Evolutionary conservation across 2,329 filamentous ascomycete species (phyloP), one percentile per base, ranked within the genome.

Genomic region (Curvularia lunata): DNA sequence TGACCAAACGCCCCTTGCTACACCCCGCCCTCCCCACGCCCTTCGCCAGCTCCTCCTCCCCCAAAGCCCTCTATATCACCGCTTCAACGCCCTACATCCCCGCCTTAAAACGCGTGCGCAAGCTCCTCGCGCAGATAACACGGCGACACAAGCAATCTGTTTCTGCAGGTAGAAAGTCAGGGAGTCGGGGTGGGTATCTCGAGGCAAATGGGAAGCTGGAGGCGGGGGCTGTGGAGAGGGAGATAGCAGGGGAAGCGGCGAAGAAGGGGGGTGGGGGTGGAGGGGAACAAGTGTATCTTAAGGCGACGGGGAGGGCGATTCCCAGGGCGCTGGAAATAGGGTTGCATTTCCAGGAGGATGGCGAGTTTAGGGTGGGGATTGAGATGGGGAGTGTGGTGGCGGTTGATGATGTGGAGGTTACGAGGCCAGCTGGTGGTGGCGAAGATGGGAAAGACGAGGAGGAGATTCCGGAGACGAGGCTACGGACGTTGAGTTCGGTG

Each of bases 271-370:
- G 3, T 12, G 34, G 48, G 43, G 19, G 10, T 41, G 32, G 28
- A 3, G 19, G 30, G 32, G 34, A 87, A 63, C 79, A 82, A 19
- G 86, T 91, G 4, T 79, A 83, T 13, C 73, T 91, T 1, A 81
- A 88, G 52, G 89, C 85, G 7, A 88, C 87, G 0, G 89, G 89
- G 1, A 84, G 83, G 63, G 89, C 89, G 7, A 87, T 92, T 28
- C 80, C 84, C 60, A 86, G 86, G 74, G 85, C 85, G 1, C 74
- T 90, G 57, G 80, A 84, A 25, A 74, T 92, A 5, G 89, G 85
- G 0, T 74, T 84, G 32, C 89, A 85, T 80, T 91, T 91, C 63
- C 83, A 86, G 73, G 81, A 84, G 52, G 83, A 88, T 73, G 79
- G 75, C 12, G 85, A 86, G 60, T 88, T 85, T 62, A 70, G 75